phyloP scores from a whole-genome alignment of 2,329 filamentous ascomycete genomes.

The Dactylellina parvicollis region DNA sequence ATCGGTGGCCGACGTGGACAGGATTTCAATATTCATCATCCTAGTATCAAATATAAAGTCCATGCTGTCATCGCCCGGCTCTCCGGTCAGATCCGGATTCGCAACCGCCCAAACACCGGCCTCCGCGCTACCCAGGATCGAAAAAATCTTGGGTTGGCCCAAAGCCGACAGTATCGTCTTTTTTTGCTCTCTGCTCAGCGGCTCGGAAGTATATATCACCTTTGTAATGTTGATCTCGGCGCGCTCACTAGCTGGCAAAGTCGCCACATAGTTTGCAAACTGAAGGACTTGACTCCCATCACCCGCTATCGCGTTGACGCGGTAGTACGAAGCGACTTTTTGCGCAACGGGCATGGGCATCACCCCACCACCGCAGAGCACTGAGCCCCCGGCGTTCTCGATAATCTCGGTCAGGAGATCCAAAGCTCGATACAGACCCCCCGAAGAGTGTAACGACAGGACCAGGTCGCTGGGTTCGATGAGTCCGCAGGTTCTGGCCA shows the following conservation, averaged over 20 bases:
- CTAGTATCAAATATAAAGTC: conserved; percentile 63
- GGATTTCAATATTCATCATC: conserved; percentile 61
- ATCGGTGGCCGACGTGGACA: conserved; percentile 54
- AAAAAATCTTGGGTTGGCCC: conserved; percentile 59
- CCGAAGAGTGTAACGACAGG: conserved; percentile 61
- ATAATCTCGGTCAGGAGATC: conserved; percentile 62
- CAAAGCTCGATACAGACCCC: conserved; percentile 62
- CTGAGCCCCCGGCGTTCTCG: conserved; percentile 63
- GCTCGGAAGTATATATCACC: conserved; percentile 64
- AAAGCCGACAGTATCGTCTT: conserved; percentile 57
- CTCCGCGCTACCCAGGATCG: conserved; percentile 63
- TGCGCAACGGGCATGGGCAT: conserved; percentile 58
- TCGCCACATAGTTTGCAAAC: conserved; percentile 61
- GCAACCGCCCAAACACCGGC: conserved; percentile 62
- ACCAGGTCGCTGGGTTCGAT: conserved; percentile 62
- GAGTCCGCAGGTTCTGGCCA: conserved; percentile 59
- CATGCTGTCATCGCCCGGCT: conserved; percentile 38
- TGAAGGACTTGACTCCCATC: conserved; percentile 62
- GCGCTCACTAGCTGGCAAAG: conserved; percentile 55
- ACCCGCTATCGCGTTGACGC: conserved; percentile 61
- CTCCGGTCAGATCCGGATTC: conserved; percentile 58
- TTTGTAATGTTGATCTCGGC: conserved; percentile 61
- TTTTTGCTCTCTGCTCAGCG: conserved; percentile 59
- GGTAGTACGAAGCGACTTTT: conserved; percentile 59
- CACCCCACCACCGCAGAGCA: conserved; percentile 61